Percentiles rank a stretch among this genome's conserved stretches.
Conservation (phyloP, 371 early-diverging fungal species). For the Aphelidium insulamus region DNA sequence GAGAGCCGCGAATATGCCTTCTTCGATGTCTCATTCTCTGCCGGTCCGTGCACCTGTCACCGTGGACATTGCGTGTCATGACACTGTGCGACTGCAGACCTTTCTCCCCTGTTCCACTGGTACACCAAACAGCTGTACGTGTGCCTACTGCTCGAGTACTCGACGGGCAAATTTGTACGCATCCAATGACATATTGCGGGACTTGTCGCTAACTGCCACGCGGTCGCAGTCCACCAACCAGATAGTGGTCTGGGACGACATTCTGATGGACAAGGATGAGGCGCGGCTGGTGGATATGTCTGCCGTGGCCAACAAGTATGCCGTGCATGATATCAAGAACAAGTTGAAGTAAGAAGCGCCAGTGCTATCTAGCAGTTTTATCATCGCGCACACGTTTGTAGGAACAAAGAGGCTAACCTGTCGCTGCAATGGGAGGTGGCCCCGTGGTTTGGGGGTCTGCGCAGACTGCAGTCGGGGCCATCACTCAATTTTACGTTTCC, state of each 20-base stretch:
- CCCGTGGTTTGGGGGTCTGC: slow-evolving; percentile 79
- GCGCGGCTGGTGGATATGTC: slow-evolving; percentile 32
- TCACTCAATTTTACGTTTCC: too few species aligned
- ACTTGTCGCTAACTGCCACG: not conserved
- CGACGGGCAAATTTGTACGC: slow-evolving; percentile 22
- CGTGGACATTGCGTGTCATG: not conserved
- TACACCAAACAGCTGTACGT: slow-evolving; percentile 90
- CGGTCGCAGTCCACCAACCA: slow-evolving; percentile 26
- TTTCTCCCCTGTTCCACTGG: slow-evolving; percentile 73
- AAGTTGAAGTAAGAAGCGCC: slow-evolving; percentile 47
- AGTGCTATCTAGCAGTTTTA: slow-evolving; percentile 17
- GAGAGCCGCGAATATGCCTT: not conserved
- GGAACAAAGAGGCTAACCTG: slow-evolving; percentile 27
- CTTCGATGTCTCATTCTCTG: not conserved
- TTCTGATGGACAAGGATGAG: slow-evolving; percentile 43
- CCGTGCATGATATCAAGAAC: slow-evolving; percentile 33
- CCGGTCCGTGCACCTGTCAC: not conserved
- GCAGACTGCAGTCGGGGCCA: too few species aligned
- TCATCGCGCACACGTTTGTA: slow-evolving; percentile 11
- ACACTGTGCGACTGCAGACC: slow-evolving; percentile 27
- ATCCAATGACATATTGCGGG: not conserved
- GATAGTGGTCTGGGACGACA: slow-evolving; percentile 78
- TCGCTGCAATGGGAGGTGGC: slow-evolving; percentile 69
- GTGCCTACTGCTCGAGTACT: slow-evolving; percentile 63
- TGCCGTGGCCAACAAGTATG: slow-evolving; percentile 46